A percentile compares a stretch with the other conserved stretches of the same genome.
phyloP scores from a whole-genome alignment of 352 stramenopile species.

The Pythium sukuiense region DNA sequence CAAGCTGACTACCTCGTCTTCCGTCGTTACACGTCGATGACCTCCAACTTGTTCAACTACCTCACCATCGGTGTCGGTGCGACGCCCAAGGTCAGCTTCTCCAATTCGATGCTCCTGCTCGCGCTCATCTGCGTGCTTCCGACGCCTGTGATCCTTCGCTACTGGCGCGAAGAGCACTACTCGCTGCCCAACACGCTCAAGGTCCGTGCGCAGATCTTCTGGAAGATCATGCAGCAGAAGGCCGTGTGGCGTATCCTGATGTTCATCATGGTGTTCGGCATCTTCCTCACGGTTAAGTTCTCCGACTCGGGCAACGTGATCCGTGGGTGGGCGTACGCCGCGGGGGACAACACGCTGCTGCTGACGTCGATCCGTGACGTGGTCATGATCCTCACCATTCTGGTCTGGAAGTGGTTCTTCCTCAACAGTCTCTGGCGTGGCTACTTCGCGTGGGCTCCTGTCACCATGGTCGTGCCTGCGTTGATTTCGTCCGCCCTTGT shows the following conservation, averaged over 20 bases:
- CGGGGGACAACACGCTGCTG: slow-evolving; percentile 46
- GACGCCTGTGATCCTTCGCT: slow-evolving; percentile 46
- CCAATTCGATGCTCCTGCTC: slow-evolving; percentile 45
- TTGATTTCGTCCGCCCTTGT: slow-evolving; percentile 47
- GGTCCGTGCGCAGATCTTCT: slow-evolving; percentile 60
- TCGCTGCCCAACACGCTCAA: slow-evolving; percentile 60
- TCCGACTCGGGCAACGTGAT: slow-evolving; percentile 43
- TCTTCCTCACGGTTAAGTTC: slow-evolving; percentile 65
- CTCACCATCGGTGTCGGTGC: slow-evolving; percentile 39
- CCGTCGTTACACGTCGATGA: slow-evolving; percentile 52
- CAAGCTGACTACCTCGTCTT: slow-evolving; percentile 65
- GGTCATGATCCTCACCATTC: slow-evolving; percentile 55
- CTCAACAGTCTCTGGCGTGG: slow-evolving; percentile 55
- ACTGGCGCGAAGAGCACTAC: slow-evolving; percentile 70
- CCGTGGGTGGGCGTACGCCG: slow-evolving; percentile 39
- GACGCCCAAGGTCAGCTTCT: slow-evolving; percentile 42
- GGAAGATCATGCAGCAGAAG: slow-evolving; percentile 81
- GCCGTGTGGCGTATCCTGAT: slow-evolving; percentile 66
- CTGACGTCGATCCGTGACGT: slow-evolving; percentile 46
- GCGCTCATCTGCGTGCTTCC: slow-evolving; percentile 55
- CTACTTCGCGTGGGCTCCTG: slow-evolving; percentile 54
- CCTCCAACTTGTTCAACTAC: slow-evolving; percentile 54
- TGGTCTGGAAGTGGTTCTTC: slow-evolving; percentile 56
- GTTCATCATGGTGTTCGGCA: slow-evolving; percentile 61
- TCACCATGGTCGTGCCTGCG: slow-evolving; percentile 51